phyloP scores from a whole-genome alignment of 2,329 filamentous ascomycete genomes.

The Orbilia oligospora region DNA sequence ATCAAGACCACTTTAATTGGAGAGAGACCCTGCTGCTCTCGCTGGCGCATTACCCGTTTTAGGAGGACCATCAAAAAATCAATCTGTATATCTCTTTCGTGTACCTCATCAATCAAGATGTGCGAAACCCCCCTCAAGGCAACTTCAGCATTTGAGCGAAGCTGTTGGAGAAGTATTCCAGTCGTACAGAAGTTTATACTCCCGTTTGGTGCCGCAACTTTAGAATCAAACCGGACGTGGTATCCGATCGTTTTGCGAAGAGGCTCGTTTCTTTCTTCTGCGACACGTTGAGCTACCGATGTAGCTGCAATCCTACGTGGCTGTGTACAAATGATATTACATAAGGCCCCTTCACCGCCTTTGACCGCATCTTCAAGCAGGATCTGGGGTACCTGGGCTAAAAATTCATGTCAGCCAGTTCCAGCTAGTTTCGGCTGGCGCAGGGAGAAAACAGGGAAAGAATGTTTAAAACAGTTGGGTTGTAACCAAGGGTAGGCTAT shows the following conservation, averaged over 20 bases:
- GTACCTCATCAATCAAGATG: constrained; percentile 71
- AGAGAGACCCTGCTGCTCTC: constrained; percentile 65
- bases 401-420: constrained; percentile 24
- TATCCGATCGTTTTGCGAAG: constrained; percentile 69
- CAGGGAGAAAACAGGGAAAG: not conserved
- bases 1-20: constrained; percentile 70
- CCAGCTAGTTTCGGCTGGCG: not conserved
- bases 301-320: constrained; percentile 70
- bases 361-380: constrained; percentile 70
- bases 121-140: constrained; percentile 69
- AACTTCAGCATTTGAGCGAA: constrained; percentile 67
- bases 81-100: constrained; percentile 69
- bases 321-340: constrained; percentile 71
- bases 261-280: constrained; percentile 68
- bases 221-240: constrained; percentile 68
- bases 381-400: constrained; percentile 72
- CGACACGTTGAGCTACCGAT: constrained; percentile 69
- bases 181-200: constrained; percentile 71
- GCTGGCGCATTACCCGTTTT: constrained; percentile 67
- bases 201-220: constrained; percentile 65
- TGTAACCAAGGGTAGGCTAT: not conserved
- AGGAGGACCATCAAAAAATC: constrained; percentile 70
- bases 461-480: not conserved
- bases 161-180: constrained; percentile 69
- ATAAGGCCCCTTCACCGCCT: constrained; percentile 67